Evolutionary conservation across 2,329 filamentous ascomycete genomes (phyloP).

Genomic region (Cladosporium halotolerans): DNA sequence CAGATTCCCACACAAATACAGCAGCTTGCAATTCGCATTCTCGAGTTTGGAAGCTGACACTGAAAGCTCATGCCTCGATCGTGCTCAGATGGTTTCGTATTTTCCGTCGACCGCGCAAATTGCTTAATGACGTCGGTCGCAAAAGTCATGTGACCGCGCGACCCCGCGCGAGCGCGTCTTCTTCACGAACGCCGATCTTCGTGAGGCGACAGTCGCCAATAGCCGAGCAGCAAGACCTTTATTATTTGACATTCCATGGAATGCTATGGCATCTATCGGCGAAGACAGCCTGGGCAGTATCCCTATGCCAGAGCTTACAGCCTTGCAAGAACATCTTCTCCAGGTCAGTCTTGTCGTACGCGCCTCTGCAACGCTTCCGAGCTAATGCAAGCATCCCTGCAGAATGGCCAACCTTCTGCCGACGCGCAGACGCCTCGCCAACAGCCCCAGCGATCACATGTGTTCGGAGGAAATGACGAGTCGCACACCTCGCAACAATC

Average conservation of each 20-base stretch:
- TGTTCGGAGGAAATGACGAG: background rate
- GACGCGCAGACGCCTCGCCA: conserved; percentile 10
- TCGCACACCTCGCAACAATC: background rate
- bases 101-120: background rate
- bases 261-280: conserved; percentile 21
- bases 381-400: conserved; percentile 27
- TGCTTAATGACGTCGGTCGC: background rate
- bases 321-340: conserved; percentile 16
- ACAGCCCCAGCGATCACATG: background rate
- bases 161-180: background rate
- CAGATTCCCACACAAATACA: no score
- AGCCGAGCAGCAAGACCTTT: background rate
- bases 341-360: conserved; percentile 12
- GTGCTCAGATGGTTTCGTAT: no score
- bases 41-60: no score
- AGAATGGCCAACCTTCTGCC: conserved; percentile 17
- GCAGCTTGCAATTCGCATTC: no score
- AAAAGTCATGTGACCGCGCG: background rate
- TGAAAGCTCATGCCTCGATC: no score
- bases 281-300: conserved; percentile 24
- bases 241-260: background rate
- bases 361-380: background rate
- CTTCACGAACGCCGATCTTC: background rate
- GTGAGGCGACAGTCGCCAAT: background rate
- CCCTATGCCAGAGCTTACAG: conserved; percentile 15